A percentile compares a stretch with the other conserved stretches of the same genome.
These are phyloP conservation scores for Santalum album DNA, from an alignment of 164 flowering plant species.

Conservation along the genomic window DNA sequence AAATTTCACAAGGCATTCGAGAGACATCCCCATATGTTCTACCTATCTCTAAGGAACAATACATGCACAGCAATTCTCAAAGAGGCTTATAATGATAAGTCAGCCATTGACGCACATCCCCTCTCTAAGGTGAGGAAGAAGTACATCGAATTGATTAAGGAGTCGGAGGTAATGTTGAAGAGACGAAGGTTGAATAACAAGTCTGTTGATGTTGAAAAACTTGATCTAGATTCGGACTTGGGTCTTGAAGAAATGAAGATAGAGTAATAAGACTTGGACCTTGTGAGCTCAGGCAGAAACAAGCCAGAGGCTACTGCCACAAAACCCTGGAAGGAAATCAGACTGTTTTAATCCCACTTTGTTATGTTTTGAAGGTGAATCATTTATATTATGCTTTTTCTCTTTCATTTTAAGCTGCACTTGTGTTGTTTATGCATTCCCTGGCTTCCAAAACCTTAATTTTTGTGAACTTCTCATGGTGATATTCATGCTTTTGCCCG, in stretches of 20 bases:
- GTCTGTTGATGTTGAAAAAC: background rate
- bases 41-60: slow-evolving; percentile 64
- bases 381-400: no score
- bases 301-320: no score
- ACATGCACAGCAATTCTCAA: slow-evolving; percentile 78
- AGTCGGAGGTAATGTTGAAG: slow-evolving; percentile 39
- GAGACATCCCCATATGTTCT: slow-evolving; percentile 73
- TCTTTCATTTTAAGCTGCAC: no score
- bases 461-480: no score
- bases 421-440: no score
- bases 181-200: slow-evolving; percentile 24
- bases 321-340: no score
- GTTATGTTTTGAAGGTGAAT: no score
- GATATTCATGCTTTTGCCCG: no score
- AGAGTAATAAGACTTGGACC: no score
- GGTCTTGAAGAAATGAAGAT: background rate
- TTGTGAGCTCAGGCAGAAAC: no score
- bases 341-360: no score
- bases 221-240: slow-evolving; percentile 18
- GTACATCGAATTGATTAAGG: slow-evolving; percentile 49
- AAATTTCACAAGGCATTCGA: slow-evolving; percentile 71
- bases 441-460: no score
- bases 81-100: slow-evolving; percentile 48
- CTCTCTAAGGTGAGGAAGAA: slow-evolving; percentile 53
- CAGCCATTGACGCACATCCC: slow-evolving; percentile 55